Evolutionary conservation across 192 early-diverging fungal species (phyloP).

Genomic region (Bifiguratus adelaidae): DNA sequence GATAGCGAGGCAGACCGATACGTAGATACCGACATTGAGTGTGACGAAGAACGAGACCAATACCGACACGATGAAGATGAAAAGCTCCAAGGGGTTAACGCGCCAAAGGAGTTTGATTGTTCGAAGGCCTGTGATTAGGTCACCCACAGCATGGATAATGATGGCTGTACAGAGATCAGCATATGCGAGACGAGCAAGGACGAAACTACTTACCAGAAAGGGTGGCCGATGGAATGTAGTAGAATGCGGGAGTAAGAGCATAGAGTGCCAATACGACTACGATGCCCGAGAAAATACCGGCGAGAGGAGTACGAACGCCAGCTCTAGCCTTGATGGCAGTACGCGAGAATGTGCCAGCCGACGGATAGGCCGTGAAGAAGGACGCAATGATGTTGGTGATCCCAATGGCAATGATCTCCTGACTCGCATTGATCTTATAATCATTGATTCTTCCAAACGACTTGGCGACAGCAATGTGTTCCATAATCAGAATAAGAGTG

Average conservation of each 20-base stretch:
- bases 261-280: slow-evolving; percentile 79
- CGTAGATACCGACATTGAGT: slow-evolving; percentile 66
- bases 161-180: slow-evolving; percentile 35
- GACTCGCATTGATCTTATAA: slow-evolving; percentile 70
- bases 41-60: slow-evolving; percentile 50
- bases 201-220: slow-evolving; percentile 33
- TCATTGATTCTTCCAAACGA: slow-evolving; percentile 78
- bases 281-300: slow-evolving; percentile 64
- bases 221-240: slow-evolving; percentile 72
- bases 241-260: slow-evolving; percentile 71
- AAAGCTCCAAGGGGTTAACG: slow-evolving; percentile 46
- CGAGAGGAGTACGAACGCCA: slow-evolving; percentile 73
- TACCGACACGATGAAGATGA: slow-evolving; percentile 34
- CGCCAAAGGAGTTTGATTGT: slow-evolving; percentile 56
- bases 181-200: background rate
- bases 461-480: slow-evolving; percentile 86
- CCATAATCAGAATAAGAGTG: slow-evolving; percentile 70
- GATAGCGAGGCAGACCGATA: slow-evolving; percentile 58
- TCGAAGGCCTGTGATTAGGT: slow-evolving; percentile 54
- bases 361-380: slow-evolving; percentile 81
- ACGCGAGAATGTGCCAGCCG: slow-evolving; percentile 91
- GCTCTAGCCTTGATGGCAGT: slow-evolving; percentile 86
- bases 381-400: slow-evolving; percentile 77
- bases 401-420: slow-evolving; percentile 87
- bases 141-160: slow-evolving; percentile 78